These are phyloP conservation scores for Mycena venus DNA, from an alignment of 768 basidiomycete species.

Conservation along the genomic window DNA sequence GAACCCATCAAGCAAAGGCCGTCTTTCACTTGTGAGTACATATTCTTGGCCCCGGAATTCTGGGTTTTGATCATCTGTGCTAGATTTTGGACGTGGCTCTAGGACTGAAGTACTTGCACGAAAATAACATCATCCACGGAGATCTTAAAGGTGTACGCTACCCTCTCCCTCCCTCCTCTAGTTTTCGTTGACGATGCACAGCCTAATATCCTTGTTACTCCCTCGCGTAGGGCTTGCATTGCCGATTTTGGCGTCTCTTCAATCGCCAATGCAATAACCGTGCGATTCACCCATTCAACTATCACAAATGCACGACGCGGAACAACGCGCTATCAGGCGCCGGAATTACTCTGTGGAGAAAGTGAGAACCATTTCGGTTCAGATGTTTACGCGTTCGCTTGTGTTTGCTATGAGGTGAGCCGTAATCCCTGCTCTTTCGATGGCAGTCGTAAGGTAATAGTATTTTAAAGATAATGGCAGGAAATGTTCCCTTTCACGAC, in stretches of 20 bases:
- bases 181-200: conserved; percentile 29
- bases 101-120: conserved; percentile 34
- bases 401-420: conserved; percentile 54
- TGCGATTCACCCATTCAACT: conserved; percentile 28
- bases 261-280: conserved; percentile 27
- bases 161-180: too few species aligned
- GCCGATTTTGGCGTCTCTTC: too few species aligned
- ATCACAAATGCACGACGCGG: conserved; percentile 36
- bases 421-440: too few species aligned
- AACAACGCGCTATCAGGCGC: conserved; percentile 52
- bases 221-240: conserved; percentile 43
- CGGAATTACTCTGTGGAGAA: conserved; percentile 48
- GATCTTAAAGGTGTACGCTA: conserved; percentile 35
- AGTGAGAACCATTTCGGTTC: conserved; percentile 29
- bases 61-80: background rate
- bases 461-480: conserved; percentile 9
- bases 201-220: conserved; percentile 62
- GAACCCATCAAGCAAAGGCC: background rate
- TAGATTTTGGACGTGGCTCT: conserved; percentile 28
- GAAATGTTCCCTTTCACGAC: conserved; percentile 11
- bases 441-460: too few species aligned
- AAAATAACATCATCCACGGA: conserved; percentile 29
- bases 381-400: conserved; percentile 57
- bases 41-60: too few species aligned
- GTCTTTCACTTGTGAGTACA: conserved; percentile 4